Evolutionary conservation across 2,329 filamentous ascomycete species (phyloP).

Genomic region (Plenodomus lindquistii): DNA sequence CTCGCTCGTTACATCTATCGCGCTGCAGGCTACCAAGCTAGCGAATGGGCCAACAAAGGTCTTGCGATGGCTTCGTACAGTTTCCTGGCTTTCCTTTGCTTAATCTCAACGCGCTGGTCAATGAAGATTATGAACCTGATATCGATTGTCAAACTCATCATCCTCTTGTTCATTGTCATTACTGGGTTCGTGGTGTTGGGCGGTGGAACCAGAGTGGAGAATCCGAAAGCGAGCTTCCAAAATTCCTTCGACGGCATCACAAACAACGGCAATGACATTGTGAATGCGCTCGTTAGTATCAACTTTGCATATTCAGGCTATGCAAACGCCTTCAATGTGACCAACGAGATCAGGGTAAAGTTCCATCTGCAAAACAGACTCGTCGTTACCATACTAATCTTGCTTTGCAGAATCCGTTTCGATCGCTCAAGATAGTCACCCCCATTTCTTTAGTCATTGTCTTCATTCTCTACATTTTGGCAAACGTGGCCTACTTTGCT

Average conservation of each 20-base stretch:
- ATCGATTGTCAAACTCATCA: conserved; percentile 60
- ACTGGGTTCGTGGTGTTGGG: conserved; percentile 37
- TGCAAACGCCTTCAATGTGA: conserved; percentile 40
- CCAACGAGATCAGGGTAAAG: conserved; percentile 36
- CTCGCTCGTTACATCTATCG: conserved; percentile 37
- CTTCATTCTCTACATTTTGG: conserved; percentile 40
- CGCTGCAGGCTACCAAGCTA: conserved; percentile 26
- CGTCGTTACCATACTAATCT: neutral
- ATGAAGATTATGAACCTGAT: conserved; percentile 36
- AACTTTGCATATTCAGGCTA: conserved; percentile 38
- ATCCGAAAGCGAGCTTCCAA: conserved; percentile 31
- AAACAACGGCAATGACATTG: conserved; percentile 33
- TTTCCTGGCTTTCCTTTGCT: conserved; percentile 27
- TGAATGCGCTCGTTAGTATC: conserved; percentile 37
- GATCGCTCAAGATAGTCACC: conserved; percentile 55
- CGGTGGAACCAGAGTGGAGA: conserved; percentile 29
- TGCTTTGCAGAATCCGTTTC: conserved; percentile 56
- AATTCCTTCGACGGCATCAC: conserved; percentile 33
- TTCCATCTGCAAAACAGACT: neutral
- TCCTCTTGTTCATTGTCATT: conserved; percentile 58
- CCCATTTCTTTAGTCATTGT: conserved; percentile 57
- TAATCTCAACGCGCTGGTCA: conserved; percentile 32
- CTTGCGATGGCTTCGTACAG: conserved; percentile 32
- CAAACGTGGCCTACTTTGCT: conserved; percentile 32
- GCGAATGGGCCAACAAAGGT: conserved; percentile 35